phyloP scores from a whole-genome alignment of 768 basidiomycete species.

The Chalciporus chontae region DNA sequence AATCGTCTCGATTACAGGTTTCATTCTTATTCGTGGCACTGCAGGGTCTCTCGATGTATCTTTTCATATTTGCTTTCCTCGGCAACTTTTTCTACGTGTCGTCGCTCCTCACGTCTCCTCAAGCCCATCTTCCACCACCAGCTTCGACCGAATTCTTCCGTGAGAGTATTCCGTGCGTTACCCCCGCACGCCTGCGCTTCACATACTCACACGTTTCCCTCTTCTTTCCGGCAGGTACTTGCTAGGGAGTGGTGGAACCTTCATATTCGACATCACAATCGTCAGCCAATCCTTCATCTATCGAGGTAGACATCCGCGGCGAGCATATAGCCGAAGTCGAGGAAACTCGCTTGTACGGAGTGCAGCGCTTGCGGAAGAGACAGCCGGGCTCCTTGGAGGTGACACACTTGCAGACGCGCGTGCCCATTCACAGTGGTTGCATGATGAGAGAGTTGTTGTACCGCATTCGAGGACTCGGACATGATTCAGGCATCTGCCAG shows the following conservation, averaged over 20 bases:
- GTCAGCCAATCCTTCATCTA: slow-evolving; percentile 84
- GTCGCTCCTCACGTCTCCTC: slow-evolving; percentile 81
- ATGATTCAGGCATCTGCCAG: slow-evolving; percentile 18
- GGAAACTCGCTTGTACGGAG: slow-evolving; percentile 26
- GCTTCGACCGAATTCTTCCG: slow-evolving; percentile 63
- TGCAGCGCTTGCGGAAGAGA: slow-evolving; percentile 42
- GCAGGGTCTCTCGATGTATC: slow-evolving; percentile 87
- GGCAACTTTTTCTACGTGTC: slow-evolving; percentile 93
- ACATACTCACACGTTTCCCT: not conserved
- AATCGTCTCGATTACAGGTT: slow-evolving; percentile 2
- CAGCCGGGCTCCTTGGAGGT: slow-evolving; percentile 44
- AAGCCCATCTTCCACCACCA: slow-evolving; percentile 52
- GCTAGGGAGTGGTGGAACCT: slow-evolving; percentile 88
- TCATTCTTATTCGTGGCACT: slow-evolving; percentile 4
- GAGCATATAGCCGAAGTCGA: slow-evolving; percentile 20
- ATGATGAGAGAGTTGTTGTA: slow-evolving; percentile 17
- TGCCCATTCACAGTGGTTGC: slow-evolving; percentile 20
- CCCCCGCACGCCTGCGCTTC: not conserved
- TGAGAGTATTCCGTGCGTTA: slow-evolving; percentile 81
- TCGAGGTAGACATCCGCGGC: slow-evolving; percentile 43
- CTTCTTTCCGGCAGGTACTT: slow-evolving; percentile 57
- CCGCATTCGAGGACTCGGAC: slow-evolving; percentile 38
- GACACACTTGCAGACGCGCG: slow-evolving; percentile 35
- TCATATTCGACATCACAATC: slow-evolving; percentile 91
- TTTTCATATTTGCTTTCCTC: slow-evolving; percentile 91